Conservation (phyloP, 805 yeast genomes). For the Brettanomyces anomalus region DNA sequence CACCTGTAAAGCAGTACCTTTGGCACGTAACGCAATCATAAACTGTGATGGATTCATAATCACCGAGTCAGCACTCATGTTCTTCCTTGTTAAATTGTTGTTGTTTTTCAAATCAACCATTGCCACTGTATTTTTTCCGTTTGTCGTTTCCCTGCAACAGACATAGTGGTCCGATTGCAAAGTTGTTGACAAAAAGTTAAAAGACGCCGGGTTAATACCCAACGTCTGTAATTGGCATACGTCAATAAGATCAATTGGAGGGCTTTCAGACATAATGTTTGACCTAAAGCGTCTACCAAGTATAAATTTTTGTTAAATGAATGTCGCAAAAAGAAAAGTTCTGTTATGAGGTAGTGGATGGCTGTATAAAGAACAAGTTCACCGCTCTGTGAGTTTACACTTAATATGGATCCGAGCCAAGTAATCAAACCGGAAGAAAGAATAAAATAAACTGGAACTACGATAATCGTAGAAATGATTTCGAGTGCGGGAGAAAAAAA, state of each 20-base stretch:
- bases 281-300: background rate
- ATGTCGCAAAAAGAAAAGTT: background rate
- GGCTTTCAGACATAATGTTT: slow-evolving; percentile 38
- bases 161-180: slow-evolving; percentile 88
- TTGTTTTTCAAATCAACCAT: slow-evolving; percentile 77
- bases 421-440: too few relatives aligned
- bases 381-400: too few relatives aligned
- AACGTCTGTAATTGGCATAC: slow-evolving; percentile 78
- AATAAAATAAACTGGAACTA: too few relatives aligned
- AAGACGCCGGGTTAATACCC: slow-evolving; percentile 77
- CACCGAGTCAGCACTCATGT: slow-evolving; percentile 96
- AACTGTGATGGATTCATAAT: slow-evolving; percentile 89
- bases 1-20: slow-evolving; percentile 91
- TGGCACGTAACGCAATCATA: slow-evolving; percentile 89
- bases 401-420: too few relatives aligned
- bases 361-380: background rate
- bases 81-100: slow-evolving; percentile 76
- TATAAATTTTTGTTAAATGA: background rate
- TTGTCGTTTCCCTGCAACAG: slow-evolving; percentile 60
- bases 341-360: background rate
- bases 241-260: slow-evolving; percentile 96
- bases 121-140: slow-evolving; percentile 80
- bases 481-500: too few relatives aligned
- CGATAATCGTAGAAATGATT: too few relatives aligned
- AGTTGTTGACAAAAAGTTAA: slow-evolving; percentile 91